Evolutionary conservation across 257 asterid genomes (phyloP).

Genomic region (Solanum etuberosum): DNA sequence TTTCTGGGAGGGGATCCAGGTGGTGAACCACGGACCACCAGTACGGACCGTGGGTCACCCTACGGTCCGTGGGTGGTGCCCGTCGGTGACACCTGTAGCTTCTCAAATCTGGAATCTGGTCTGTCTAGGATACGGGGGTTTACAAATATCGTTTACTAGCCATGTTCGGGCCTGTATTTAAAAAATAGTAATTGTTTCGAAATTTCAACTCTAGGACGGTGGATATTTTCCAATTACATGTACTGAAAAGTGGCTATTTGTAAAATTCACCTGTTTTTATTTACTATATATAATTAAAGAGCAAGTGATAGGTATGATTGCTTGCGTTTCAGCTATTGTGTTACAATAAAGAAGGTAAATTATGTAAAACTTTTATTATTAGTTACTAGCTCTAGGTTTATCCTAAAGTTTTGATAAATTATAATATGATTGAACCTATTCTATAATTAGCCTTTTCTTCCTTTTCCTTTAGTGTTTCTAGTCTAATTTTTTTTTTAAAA

Average conservation of each 20-base stretch:
- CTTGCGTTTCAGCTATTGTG: not conserved
- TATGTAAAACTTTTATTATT: not conserved
- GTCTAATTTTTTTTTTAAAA: not conserved
- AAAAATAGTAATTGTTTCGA: not conserved
- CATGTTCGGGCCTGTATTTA: not conserved
- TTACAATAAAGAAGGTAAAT: not conserved
- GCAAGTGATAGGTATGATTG: not conserved
- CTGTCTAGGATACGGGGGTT: no score
- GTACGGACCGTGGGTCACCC: no score
- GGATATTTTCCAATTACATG: not conserved
- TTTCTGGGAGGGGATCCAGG: no score
- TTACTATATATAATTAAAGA: not conserved
- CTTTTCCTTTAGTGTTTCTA: not conserved
- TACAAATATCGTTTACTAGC: not conserved
- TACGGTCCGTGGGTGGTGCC: no score
- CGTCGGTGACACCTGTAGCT: no score
- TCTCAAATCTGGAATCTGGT: no score
- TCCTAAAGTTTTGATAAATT: not conserved
- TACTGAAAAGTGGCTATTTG: not conserved
- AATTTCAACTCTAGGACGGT: not conserved
- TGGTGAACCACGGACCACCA: no score
- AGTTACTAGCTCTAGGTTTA: not conserved
- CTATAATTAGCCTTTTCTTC: not conserved
- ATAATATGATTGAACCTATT: not conserved
- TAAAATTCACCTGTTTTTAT: not conserved